A percentile compares a stretch with the other conserved stretches of the same genome.
These are phyloP conservation scores for Chlamydomonas reinhardtii DNA, from an alignment of 163 green algal species.

Conservation along the genomic window DNA sequence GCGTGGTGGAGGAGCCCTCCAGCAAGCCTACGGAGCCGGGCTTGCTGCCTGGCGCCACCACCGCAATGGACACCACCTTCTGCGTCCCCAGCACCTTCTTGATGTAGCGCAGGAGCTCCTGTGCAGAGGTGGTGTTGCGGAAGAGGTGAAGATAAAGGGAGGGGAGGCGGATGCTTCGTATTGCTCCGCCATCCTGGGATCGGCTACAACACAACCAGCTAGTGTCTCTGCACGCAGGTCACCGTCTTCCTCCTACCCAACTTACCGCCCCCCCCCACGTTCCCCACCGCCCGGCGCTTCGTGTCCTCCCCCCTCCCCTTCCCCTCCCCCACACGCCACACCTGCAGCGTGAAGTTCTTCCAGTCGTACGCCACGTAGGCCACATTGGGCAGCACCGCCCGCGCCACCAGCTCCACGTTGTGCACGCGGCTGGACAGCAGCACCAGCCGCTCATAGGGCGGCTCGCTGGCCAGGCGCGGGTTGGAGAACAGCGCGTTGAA, in stretches of 20 bases:
- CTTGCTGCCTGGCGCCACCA: constrained; percentile 59
- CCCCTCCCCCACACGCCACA: neutral
- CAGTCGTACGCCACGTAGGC: constrained; percentile 65
- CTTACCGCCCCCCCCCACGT: too few relatives aligned
- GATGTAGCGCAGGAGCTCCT: constrained; percentile 52
- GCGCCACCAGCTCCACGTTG: constrained; percentile 34
- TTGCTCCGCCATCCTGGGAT: too few relatives aligned
- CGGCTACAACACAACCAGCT: too few relatives aligned
- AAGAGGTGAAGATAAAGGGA: too few relatives aligned
- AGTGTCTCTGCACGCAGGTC: too few relatives aligned
- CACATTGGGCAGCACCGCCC: constrained; percentile 51
- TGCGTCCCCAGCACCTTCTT: constrained; percentile 46
- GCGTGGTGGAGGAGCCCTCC: constrained; percentile 46
- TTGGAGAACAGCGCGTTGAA: constrained; percentile 34
- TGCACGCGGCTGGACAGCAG: constrained; percentile 44
- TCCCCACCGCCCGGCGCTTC: too few relatives aligned
- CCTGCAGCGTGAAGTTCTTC: constrained; percentile 63
- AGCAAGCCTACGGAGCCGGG: constrained; percentile 52
- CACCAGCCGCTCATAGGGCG: constrained; percentile 43
- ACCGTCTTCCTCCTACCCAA: too few relatives aligned
- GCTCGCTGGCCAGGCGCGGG: constrained; percentile 24
- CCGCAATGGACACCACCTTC: constrained; percentile 53
- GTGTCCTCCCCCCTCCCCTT: too few relatives aligned
- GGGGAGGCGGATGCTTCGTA: too few relatives aligned
- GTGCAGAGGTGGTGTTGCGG: neutral